A percentile compares a stretch with the other conserved stretches of the same genome.
Evolutionary conservation across 2,329 filamentous ascomycete species (phyloP).

Genomic region (Metarhizium rileyi): DNA sequence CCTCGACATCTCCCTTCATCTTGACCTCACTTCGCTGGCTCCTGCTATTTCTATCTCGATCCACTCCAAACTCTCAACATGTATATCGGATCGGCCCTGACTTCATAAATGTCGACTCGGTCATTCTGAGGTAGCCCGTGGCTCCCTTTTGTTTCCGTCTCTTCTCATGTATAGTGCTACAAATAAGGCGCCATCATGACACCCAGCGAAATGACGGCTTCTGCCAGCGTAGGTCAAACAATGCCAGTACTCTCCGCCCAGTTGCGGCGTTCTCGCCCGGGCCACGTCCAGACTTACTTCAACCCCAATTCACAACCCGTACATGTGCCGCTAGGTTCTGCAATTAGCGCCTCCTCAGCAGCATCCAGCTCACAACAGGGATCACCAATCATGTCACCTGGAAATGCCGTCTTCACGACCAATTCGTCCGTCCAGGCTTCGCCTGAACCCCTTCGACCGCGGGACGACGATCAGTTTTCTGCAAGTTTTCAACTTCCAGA

Average conservation of each 20-base stretch:
- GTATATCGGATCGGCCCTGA: slow-evolving; percentile 22
- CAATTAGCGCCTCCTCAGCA: slow-evolving; percentile 46
- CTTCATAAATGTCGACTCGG: slow-evolving; percentile 29
- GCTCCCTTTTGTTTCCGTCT: slow-evolving; percentile 12
- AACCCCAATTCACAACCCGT: slow-evolving; percentile 13
- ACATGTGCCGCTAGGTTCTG: slow-evolving; percentile 37
- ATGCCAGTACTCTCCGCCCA: slow-evolving; percentile 33
- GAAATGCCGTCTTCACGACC: slow-evolving; percentile 41
- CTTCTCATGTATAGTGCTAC: slow-evolving; percentile 14
- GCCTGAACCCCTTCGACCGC: slow-evolving; percentile 50
- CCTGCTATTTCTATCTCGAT: slow-evolving; percentile 13
- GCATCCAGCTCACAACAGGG: slow-evolving; percentile 44
- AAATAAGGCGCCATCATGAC: slow-evolving; percentile 15
- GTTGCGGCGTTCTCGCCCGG: slow-evolving; percentile 33
- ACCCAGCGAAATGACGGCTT: slow-evolving; percentile 13
- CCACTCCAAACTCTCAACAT: slow-evolving; percentile 20
- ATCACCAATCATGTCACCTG: slow-evolving; percentile 49
- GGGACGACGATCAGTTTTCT: slow-evolving; percentile 41
- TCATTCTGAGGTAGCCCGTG: slow-evolving; percentile 16
- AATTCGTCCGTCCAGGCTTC: slow-evolving; percentile 58
- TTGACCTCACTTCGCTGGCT: slow-evolving; percentile 8
- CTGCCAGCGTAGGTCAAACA: slow-evolving; percentile 20
- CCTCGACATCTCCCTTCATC: slow-evolving; percentile 2
- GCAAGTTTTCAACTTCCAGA: slow-evolving; percentile 63
- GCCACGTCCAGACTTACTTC: slow-evolving; percentile 38